These are phyloP conservation scores for Pythium dissimile DNA, from an alignment of 352 stramenopile species.

Conservation along the genomic window DNA sequence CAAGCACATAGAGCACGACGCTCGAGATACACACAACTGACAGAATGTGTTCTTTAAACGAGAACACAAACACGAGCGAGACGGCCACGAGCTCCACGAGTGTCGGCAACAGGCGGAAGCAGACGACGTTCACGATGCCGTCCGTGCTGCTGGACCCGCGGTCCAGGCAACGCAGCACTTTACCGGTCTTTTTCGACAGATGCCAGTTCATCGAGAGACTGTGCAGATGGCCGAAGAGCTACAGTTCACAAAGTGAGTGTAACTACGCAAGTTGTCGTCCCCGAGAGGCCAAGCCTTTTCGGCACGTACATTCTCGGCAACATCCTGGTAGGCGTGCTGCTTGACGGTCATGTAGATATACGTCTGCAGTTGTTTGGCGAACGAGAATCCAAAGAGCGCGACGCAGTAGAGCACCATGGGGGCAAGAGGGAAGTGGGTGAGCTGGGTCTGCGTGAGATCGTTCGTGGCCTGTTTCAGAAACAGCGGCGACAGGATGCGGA, in stretches of 20 bases:
- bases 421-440: slow-evolving; percentile 38
- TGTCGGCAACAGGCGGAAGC: slow-evolving; percentile 94
- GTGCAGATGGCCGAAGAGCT: slow-evolving; percentile 94
- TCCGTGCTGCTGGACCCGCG: slow-evolving; percentile 83
- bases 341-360: slow-evolving; percentile 94
- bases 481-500: slow-evolving; percentile 62
- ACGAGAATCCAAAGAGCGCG: slow-evolving; percentile 62
- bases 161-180: slow-evolving; percentile 92
- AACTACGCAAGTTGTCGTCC: too few relatives aligned
- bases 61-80: slow-evolving; percentile 82
- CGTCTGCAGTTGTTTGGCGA: slow-evolving; percentile 93
- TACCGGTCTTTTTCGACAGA: slow-evolving; percentile 95
- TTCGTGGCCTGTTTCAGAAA: slow-evolving; percentile 73
- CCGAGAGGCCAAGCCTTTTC: too few relatives aligned
- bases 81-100: slow-evolving; percentile 94
- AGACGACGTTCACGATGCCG: slow-evolving; percentile 96
- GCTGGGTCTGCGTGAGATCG: slow-evolving; percentile 33
- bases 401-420: slow-evolving; percentile 65
- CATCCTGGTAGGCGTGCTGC: slow-evolving; percentile 95
- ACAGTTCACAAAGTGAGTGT: not conserved
- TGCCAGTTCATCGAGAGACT: slow-evolving; percentile 96
- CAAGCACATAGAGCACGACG: slow-evolving; percentile 91
- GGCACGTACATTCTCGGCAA: slow-evolving; percentile 76
- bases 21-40: slow-evolving; percentile 86
- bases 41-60: slow-evolving; percentile 91